Conservation (phyloP, 345 rosid genomes). For the Rhodamnia argentea region DNA sequence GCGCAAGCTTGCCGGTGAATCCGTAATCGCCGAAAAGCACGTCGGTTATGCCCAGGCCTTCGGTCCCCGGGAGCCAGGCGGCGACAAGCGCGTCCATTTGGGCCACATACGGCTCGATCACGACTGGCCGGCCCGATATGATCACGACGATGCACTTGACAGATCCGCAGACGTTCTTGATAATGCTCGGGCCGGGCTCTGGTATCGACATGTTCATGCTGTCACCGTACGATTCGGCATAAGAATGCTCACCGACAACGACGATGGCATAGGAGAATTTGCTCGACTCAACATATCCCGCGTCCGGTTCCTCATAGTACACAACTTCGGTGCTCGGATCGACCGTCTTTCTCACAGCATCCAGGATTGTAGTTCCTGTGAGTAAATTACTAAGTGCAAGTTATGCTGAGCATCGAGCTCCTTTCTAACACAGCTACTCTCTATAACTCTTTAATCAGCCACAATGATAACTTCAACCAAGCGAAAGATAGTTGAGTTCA, state of each 20-base stretch:
- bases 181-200: slow-evolving; percentile 54
- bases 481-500: background rate
- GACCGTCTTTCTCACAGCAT: background rate
- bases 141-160: slow-evolving; percentile 73
- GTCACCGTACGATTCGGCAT: slow-evolving; percentile 77
- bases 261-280: slow-evolving; percentile 64
- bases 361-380: slow-evolving; percentile 6
- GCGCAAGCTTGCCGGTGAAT: slow-evolving; percentile 71
- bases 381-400: background rate
- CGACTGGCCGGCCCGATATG: slow-evolving; percentile 71
- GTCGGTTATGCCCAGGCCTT: slow-evolving; percentile 82
- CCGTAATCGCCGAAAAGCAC: slow-evolving; percentile 72
- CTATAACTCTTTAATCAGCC: background rate
- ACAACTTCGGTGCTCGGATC: slow-evolving; percentile 6
- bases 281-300: slow-evolving; percentile 42
- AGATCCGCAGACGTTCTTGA: slow-evolving; percentile 44
- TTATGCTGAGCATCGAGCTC: background rate
- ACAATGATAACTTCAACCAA: background rate
- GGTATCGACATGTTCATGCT: slow-evolving; percentile 49
- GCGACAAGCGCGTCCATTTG: slow-evolving; percentile 66
- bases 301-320: slow-evolving; percentile 44
- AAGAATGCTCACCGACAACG: slow-evolving; percentile 78
- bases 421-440: background rate
- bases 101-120: slow-evolving; percentile 55
- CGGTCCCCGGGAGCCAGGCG: slow-evolving; percentile 94